Evolutionary conservation across 495 filamentous ascomycete genomes (phyloP), one percentile per base, ranked within the genome.

Genomic region (Aspergillus campestris): DNA sequence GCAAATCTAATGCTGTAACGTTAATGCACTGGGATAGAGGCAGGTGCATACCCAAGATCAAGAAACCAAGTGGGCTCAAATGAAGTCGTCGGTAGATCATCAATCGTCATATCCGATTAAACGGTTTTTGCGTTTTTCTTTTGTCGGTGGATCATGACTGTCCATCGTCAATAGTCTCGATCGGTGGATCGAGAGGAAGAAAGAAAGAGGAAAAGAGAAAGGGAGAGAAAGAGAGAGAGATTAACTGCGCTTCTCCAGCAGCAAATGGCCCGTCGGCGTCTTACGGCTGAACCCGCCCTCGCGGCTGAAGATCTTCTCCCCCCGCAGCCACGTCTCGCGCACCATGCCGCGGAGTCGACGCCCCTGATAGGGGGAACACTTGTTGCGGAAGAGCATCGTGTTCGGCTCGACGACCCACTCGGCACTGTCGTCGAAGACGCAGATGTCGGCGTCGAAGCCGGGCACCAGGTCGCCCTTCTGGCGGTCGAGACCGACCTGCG

Each of bases 351-450:
- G 77, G 59, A 98, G 79, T 6, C 62, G 77, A 53, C 81, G 83
- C 18, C 89, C 88, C 65, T 96, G 86, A 71, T 95, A 98, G 3
- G 92, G 92, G 18, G 80, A 87, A 69, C 87, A 87, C 64, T 94
- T 94, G 62, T 98, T 97, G 54, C 89, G 80, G 77, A 94, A 98
- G 34, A 92, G 75, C 91, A 98, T 95, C 29, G 71, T 71, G 56
- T 64, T 70, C 9, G 61, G 60, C 55, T 74, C 70, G 44, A 95
- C 79, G 33, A 79, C 75, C 76, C 89, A 98, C 54, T 76, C 75
- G 28, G 79, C 83, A 37, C 79, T 69, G 38, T 90, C 86, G 56
- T 97, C 92, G 66, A 98, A 98, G 15, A 97, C 83, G 47, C 83
- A 87, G 12, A 98, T 71, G 64, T 98, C 92, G 3, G 84, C 92